A percentile compares a stretch with the other conserved stretches of the same genome.
phyloP scores from a whole-genome alignment of 495 filamentous ascomycete species.

The Aspergillus mulundensis region DNA sequence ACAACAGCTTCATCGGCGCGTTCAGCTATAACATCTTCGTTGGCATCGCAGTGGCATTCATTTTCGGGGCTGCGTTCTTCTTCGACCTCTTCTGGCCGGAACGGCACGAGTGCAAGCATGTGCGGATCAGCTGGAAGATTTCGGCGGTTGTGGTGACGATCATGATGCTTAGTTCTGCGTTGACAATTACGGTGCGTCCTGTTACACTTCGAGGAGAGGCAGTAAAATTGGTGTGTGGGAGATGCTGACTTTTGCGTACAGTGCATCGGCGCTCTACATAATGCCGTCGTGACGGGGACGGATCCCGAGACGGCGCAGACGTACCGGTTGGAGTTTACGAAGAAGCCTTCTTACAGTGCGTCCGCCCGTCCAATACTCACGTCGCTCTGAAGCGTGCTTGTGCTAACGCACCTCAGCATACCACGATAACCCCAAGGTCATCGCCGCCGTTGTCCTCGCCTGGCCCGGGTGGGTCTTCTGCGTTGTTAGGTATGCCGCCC shows the following conservation, averaged over 20 bases:
- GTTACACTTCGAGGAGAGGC: too few species aligned
- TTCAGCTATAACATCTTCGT: constrained; percentile 50
- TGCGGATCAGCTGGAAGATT: constrained; percentile 45
- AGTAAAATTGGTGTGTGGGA: too few species aligned
- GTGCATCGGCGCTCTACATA: constrained; percentile 37
- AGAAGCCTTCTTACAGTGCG: constrained; percentile 26
- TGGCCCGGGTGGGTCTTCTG: constrained; percentile 36
- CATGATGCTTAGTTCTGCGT: constrained; percentile 36
- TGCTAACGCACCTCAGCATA: constrained; percentile 26
- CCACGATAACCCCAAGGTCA: constrained; percentile 30
- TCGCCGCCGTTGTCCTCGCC: constrained; percentile 38
- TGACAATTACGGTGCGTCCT: constrained; percentile 38
- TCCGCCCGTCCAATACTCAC: too few species aligned
- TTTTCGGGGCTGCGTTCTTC: constrained; percentile 53
- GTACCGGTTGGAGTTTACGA: constrained; percentile 24
- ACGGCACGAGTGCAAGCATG: constrained; percentile 37
- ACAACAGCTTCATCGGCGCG: constrained; percentile 46
- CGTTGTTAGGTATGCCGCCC: constrained; percentile 19
- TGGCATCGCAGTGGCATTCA: constrained; percentile 48
- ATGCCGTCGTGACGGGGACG: constrained; percentile 33
- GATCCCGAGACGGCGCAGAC: constrained; percentile 17
- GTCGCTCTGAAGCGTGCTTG: too few species aligned
- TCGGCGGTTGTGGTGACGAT: constrained; percentile 38
- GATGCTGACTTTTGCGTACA: too few species aligned
- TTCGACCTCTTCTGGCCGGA: constrained; percentile 54